phyloP scores from a whole-genome alignment of 768 basidiomycete genomes.

The Leccinum broughii region DNA sequence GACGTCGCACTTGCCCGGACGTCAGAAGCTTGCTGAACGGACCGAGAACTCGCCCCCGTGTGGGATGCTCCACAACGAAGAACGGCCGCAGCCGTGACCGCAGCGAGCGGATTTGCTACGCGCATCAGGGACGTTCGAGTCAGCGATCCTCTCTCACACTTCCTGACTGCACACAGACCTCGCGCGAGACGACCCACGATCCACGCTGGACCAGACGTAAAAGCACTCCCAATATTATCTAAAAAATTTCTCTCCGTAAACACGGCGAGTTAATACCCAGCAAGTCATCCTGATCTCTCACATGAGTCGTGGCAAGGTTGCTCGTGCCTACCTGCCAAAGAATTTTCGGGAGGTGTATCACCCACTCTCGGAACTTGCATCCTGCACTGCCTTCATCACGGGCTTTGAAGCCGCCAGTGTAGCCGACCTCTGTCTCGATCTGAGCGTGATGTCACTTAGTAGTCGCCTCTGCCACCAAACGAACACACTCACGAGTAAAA shows the following conservation, averaged over 20 bases:
- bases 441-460: slow-evolving; percentile 30
- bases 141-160: slow-evolving; percentile 5
- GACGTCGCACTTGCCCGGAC: slow-evolving; percentile 42
- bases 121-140: slow-evolving; percentile 17
- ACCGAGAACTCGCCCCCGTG: slow-evolving; percentile 69
- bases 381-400: slow-evolving; percentile 24
- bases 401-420: slow-evolving; percentile 49
- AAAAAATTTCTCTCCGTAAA: slow-evolving; percentile 10
- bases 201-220: slow-evolving; percentile 60
- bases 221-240: slow-evolving; percentile 63
- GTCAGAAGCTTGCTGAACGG: slow-evolving; percentile 72
- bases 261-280: not conserved
- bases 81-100: slow-evolving; percentile 71
- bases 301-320: slow-evolving; percentile 62
- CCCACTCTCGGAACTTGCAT: slow-evolving; percentile 58
- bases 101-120: slow-evolving; percentile 50
- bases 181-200: slow-evolving; percentile 41
- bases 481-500: slow-evolving; percentile 57
- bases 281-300: slow-evolving; percentile 29
- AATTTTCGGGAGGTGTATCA: slow-evolving; percentile 71
- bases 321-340: slow-evolving; percentile 81
- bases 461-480: not conserved
- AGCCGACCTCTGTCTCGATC: slow-evolving; percentile 60
- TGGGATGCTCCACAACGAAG: slow-evolving; percentile 76
- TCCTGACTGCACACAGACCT: slow-evolving; percentile 40